Evolutionary conservation across 2,329 filamentous ascomycete genomes (phyloP).

Genomic region (Epichloe brachyelytri): DNA sequence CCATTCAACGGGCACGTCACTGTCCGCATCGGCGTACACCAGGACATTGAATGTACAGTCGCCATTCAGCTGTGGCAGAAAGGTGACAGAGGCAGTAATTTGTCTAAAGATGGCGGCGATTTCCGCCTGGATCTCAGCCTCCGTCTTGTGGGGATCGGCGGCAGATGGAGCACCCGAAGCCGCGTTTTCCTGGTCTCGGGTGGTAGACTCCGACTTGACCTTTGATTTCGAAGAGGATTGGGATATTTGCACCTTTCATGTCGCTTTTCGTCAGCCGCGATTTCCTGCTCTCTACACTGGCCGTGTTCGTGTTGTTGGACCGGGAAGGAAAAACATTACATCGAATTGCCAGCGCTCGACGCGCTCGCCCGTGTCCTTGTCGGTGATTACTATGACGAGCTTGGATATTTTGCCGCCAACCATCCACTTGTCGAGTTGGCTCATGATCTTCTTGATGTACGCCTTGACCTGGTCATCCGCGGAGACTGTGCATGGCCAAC

Average conservation of each 20-base stretch:
- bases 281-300: background rate
- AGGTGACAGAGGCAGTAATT: slow-evolving; percentile 95
- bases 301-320: background rate
- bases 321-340: slow-evolving; percentile 32
- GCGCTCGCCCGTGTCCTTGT: slow-evolving; percentile 92
- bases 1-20: slow-evolving; percentile 95
- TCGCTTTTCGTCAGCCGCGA: slow-evolving; percentile 3
- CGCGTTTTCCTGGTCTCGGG: slow-evolving; percentile 61
- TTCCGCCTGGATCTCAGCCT: slow-evolving; percentile 86
- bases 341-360: slow-evolving; percentile 98
- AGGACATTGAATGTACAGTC: slow-evolving; percentile 98
- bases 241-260: slow-evolving; percentile 14
- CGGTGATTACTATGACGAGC: slow-evolving; percentile 90
- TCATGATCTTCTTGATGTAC: slow-evolving; percentile 99
- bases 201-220: slow-evolving; percentile 27
- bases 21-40: slow-evolving; percentile 93
- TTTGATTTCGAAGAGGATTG: slow-evolving; percentile 19
- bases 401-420: slow-evolving; percentile 92
- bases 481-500: slow-evolving; percentile 45
- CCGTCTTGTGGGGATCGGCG: slow-evolving; percentile 60
- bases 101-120: slow-evolving; percentile 96
- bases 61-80: slow-evolving; percentile 75
- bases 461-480: slow-evolving; percentile 96
- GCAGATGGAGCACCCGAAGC: slow-evolving; percentile 14
- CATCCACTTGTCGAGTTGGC: slow-evolving; percentile 97